Base-by-base conservation (phyloP, 257 asterid species). In the Nicotiana paniculata region DNA sequence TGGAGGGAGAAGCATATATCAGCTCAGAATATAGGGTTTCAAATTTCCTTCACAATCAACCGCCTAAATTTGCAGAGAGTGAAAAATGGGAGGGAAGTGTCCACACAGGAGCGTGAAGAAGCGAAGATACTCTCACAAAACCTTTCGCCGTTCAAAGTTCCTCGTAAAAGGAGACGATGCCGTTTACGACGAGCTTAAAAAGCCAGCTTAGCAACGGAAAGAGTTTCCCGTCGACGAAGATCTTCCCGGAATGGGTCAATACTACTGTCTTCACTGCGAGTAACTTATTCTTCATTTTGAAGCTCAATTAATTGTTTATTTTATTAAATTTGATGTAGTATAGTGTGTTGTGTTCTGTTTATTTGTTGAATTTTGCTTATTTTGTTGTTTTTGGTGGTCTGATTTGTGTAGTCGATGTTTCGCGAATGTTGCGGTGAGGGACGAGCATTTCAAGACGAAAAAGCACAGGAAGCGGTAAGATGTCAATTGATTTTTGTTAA, bases 201-300 rank as follows among this genome's bases (percentile, higher is more conserved):
- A 90, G 86, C 68, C 39, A 15, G 96, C 82, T n/a, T 93, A 87
- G 64, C 75, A 59, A 11, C 32, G 30, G 69, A 57, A 92, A 84
- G 51, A 58, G 89, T 58, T 94, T 87, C 98, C 97, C 5, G 79
- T 91, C 4, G 98, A 96, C 77, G 99, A 96, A 87, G 97, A 96
- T 81, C 96, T 96, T 68, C 99, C 98, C 2, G 97, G 98, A 65
- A 89, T 96, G 98, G 99, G 98, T 37, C 97, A 96, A 85, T 91
- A 84, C 78, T 96, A 94, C 78, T 94, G 99, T 84, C 54, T 88
- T 6, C 98, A 94, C 89, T 93, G 98, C 96, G 99, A 94, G 98
- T 94, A 91, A 90, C 46, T 65, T 62, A 3, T 81, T 18, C 21
- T 70, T 68, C 3, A 3, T 2, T 30, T 28, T 30, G 4, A 28